These are phyloP conservation scores for Penicillium sp. DNA, from an alignment of 2,329 filamentous ascomycete genomes.

Conservation along the genomic window DNA sequence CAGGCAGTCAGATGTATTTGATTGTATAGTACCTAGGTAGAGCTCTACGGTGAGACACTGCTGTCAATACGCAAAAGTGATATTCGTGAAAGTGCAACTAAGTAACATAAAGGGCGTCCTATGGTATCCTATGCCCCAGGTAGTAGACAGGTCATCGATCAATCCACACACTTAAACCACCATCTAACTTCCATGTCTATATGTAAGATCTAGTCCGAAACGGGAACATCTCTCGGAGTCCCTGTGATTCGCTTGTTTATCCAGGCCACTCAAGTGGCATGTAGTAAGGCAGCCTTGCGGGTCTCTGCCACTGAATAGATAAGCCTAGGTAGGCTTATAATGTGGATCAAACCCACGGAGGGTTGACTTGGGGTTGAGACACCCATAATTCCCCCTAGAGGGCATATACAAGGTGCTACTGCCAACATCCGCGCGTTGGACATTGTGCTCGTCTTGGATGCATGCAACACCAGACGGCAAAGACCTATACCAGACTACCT, in stretches of 20 bases:
- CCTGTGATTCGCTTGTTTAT: not conserved
- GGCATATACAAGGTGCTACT: not conserved
- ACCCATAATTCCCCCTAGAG: not conserved
- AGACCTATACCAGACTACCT: not conserved
- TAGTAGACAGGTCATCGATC: not conserved
- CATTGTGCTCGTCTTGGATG: not conserved
- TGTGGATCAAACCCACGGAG: not conserved
- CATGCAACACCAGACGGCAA: not conserved
- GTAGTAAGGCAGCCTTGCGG: not conserved
- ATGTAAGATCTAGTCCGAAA: not conserved
- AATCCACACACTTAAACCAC: not conserved
- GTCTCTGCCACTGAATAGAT: not conserved
- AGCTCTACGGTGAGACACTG: not conserved
- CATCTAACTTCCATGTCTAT: slow-evolving; percentile 1
- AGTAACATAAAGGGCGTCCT: not conserved
- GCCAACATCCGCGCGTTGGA: not conserved
- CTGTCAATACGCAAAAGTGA: not conserved
- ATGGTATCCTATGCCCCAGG: slow-evolving; percentile 3
- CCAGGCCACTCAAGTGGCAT: not conserved
- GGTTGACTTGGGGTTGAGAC: not conserved
- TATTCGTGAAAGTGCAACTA: slow-evolving; percentile 2
- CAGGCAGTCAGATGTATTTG: not conserved
- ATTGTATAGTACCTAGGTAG: not conserved
- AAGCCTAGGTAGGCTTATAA: not conserved
- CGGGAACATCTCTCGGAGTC: not conserved